These are phyloP conservation scores for Myriosclerotinia curreyana DNA, from an alignment of 2,329 filamentous ascomycete species.

Conservation along the genomic window DNA sequence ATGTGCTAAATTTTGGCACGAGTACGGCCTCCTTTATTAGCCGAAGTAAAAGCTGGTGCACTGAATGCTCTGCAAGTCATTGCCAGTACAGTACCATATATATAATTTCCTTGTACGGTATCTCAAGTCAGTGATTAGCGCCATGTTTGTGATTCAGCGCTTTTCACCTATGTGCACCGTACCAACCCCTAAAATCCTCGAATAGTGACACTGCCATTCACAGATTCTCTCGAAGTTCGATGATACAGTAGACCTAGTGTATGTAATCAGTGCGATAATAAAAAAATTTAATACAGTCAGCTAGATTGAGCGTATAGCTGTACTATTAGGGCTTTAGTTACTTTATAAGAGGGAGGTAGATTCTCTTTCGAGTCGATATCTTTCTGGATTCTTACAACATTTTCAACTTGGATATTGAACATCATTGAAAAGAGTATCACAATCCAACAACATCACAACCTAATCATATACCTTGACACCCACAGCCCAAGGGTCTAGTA, in stretches of 20 bases:
- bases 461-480: too few species aligned
- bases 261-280: not conserved
- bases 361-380: not conserved
- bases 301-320: not conserved
- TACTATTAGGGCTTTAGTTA: not conserved
- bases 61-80: not conserved
- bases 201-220: not conserved
- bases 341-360: not conserved
- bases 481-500: too few species aligned
- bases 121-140: not conserved
- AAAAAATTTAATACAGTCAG: not conserved
- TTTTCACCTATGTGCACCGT: not conserved
- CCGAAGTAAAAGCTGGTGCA: not conserved
- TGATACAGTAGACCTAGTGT: not conserved
- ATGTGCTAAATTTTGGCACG: not conserved
- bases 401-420: too few species aligned
- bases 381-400: not conserved
- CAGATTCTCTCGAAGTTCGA: not conserved
- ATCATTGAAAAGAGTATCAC: not conserved
- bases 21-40: not conserved
- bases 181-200: too few species aligned
- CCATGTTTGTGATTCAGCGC: not conserved
- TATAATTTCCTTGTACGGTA: not conserved
- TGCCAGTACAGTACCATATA: not conserved
- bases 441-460: too few species aligned